These are phyloP conservation scores for Calonectria leucothoes DNA, from an alignment of 2,329 filamentous ascomycete species.

Conservation along the genomic window DNA sequence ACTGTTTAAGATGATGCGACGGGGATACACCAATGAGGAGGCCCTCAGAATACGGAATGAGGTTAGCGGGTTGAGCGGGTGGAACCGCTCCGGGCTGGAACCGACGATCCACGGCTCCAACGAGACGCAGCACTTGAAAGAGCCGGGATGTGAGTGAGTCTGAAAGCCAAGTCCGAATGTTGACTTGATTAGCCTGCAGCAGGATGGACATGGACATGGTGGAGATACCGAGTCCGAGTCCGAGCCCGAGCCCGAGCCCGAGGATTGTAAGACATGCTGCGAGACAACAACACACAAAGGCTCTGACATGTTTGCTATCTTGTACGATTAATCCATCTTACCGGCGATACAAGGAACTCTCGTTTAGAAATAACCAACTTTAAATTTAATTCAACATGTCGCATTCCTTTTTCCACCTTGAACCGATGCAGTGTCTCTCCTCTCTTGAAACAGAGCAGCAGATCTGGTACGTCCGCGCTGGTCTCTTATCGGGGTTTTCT, in stretches of 20 bases:
- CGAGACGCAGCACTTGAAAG: neutral
- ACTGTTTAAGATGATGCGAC: neutral
- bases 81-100: neutral
- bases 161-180: neutral
- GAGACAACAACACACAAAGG: neutral
- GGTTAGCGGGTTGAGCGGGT: conserved; percentile 12
- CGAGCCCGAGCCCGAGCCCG: neutral
- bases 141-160: neutral
- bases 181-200: neutral
- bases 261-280: neutral
- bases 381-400: conserved; percentile 7
- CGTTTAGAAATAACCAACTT: conserved; percentile 4
- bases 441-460: neutral
- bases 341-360: conserved; percentile 1
- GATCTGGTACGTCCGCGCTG: neutral
- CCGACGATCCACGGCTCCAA: neutral
- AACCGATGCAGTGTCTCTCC: neutral
- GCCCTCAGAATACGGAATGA: conserved; percentile 22
- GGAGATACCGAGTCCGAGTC: conserved; percentile 1
- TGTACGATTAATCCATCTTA: neutral
- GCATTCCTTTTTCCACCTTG: neutral
- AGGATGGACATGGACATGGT: neutral
- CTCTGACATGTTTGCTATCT: neutral
- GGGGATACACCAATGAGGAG: conserved; percentile 14
- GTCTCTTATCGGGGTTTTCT: neutral